Evolutionary conservation across 257 asterid genomes (phyloP), one percentile per base, ranked within the genome.

Genomic region (Nicotiana obtusifolia): DNA sequence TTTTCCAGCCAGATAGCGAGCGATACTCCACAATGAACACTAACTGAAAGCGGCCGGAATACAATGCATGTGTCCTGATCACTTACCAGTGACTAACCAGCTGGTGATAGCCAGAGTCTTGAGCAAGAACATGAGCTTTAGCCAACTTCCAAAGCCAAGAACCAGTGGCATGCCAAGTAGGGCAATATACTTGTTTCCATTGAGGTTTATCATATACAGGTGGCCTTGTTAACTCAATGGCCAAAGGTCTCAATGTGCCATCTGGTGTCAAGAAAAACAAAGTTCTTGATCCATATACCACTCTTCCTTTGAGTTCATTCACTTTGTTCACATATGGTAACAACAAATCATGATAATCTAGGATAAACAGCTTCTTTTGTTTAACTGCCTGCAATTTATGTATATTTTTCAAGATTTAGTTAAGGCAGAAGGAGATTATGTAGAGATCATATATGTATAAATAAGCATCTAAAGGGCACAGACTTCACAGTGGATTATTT

Each of bases 61-160:
- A 35, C 6, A 35, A 35, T 19, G 76, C 54, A 67, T 10, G 17
- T 2, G n/a, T 19, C 54, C 37, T 33, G 37, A 19, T 66, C 81
- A 64, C 81, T 33, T 90, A 93, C 98, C 98, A 95, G 76, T 92
- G 99, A 75, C 95, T 91, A 77, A 90, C 85, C n/a, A 95, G 62
- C 81, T 95, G 93, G 83, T 95, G 99, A 88, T 64, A 79, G 24
- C 94, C 95, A 0, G 98, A 83, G 82, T 95, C 99, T 81, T 93
- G 97, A 53, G 98, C 91, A 20, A 90, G 90, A 10, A 88, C 91
- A 64, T 93, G 98, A 78, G 90, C 77, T 83, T 89, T 92, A 33
- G 99, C 99, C 11, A 93, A 54, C 84, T 90, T 88, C 98, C 98
- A 95, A 5, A 95, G 78, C 98, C 99, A 95, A 33, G 84, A 22